Evolutionary conservation across 306 rosid genomes (phyloP), one percentile per base, ranked within the genome.

Genomic region (Spatholobus suberectus): DNA sequence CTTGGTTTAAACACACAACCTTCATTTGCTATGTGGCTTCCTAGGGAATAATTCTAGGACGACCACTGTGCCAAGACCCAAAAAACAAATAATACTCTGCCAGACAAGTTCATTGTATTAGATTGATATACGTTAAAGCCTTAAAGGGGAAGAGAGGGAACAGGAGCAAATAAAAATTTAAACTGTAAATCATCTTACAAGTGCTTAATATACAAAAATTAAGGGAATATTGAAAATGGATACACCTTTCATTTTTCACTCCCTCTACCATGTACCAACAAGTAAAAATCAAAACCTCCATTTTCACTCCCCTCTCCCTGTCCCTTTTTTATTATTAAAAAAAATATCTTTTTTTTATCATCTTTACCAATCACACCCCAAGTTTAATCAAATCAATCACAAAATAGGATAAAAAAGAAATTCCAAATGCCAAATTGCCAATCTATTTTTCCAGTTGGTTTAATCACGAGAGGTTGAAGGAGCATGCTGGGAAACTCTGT

Each of bases 11-110:
- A 43, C 3, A 46, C 46, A 77, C 4, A 15, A 70, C 13, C 43
- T 26, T 72, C 70, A 49, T 78, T 47, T 59, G 38, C 47, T 59
- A 38, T 18, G 21, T n/a, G 66, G 23, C 55, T 54, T 59, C 66
- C 66, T 29, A 34, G 27, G 69, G 78, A 35, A 35, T 44, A 76
- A 58, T 34, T 62, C 26, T 34, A 23, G 52, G 37, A 34, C 23
- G 66, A 76, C 32, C 24, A 77, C 3, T 44, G 26, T 1, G 10
- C 6, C 35, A 27, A 65, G 67, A 65, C 65, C 26, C 3, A 70
- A 23, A 69, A 43, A 35, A 11, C 18, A 27, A 24, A 29, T 1
- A 38, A 41, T 24, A 47, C 32, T 9, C 70, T 26, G 34, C 40
- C 4, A 8, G 24, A 70, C 15, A 44, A 70, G 23, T 40, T 10